Evolutionary conservation across 345 rosid species (phyloP).

Genomic region (Syzygium jambos): DNA sequence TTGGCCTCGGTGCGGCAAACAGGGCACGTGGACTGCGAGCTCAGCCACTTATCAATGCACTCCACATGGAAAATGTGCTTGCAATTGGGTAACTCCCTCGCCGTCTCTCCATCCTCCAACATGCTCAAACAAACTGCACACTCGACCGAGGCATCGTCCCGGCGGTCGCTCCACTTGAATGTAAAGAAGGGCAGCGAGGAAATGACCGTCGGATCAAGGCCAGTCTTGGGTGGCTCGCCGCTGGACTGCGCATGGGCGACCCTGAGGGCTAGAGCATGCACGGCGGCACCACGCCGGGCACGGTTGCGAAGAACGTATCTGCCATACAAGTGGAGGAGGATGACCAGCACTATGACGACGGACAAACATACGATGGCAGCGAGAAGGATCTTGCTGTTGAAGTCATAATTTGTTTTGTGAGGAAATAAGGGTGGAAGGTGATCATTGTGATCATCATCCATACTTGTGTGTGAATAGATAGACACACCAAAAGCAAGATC

Average conservation of each 20-base stretch:
- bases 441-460: not conserved
- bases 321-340: conserved; percentile 35
- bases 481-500: not conserved
- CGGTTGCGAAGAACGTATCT: conserved; percentile 25
- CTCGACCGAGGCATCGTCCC: conserved; percentile 14
- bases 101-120: conserved; percentile 58
- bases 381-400: conserved; percentile 38
- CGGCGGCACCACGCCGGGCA: conserved; percentile 13
- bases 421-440: not conserved
- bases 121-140: conserved; percentile 65
- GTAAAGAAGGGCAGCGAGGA: conserved; percentile 44
- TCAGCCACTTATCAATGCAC: conserved; percentile 68
- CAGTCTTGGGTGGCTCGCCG: conserved; percentile 17
- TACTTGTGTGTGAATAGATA: not conserved
- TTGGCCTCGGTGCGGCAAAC: conserved; percentile 68
- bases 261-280: conserved; percentile 2
- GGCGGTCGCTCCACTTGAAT: conserved; percentile 9
- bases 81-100: conserved; percentile 58
- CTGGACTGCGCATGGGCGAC: conserved; percentile 2
- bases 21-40: conserved; percentile 57
- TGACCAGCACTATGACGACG: conserved; percentile 23
- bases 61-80: conserved; percentile 61
- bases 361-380: conserved; percentile 29
- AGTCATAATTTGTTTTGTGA: not conserved
- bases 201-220: conserved; percentile 40